These are phyloP conservation scores for Rhinocladiella similis DNA, from an alignment of 2,329 filamentous ascomycete species.

Conservation along the genomic window DNA sequence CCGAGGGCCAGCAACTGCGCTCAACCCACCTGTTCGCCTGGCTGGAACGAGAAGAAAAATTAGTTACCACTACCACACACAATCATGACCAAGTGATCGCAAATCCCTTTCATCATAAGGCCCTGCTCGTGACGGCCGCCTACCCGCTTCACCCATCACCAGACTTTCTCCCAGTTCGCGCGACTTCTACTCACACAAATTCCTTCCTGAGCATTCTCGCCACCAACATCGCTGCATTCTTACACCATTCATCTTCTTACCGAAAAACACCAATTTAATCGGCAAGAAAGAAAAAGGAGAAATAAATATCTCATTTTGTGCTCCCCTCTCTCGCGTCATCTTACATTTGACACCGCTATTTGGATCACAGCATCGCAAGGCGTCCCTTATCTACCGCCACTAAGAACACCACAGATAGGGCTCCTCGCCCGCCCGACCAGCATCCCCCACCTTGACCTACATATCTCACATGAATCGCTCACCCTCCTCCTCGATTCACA, in stretches of 20 bases:
- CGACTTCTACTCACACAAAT: background rate
- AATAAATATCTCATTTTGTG: slow-evolving; percentile 1
- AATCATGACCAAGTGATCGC: slow-evolving; percentile 6
- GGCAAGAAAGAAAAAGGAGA: slow-evolving; percentile 1
- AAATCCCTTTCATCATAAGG: slow-evolving; percentile 11
- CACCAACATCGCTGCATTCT: slow-evolving; percentile 2
- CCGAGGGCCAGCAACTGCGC: background rate
- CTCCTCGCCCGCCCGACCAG: slow-evolving; percentile 15
- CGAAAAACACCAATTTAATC: background rate
- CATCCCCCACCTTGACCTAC: slow-evolving; percentile 8
- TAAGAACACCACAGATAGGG: slow-evolving; percentile 22
- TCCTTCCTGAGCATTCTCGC: background rate
- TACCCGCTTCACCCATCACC: slow-evolving; percentile 2
- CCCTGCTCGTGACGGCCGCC: background rate
- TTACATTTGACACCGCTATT: background rate
- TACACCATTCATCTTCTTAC: background rate
- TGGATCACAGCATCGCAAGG: slow-evolving; percentile 8
- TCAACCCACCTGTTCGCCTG: slow-evolving; percentile 2
- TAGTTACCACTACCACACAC: background rate
- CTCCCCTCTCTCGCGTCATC: background rate
- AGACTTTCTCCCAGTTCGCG: background rate
- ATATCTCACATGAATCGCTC: slow-evolving; percentile 26
- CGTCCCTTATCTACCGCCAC: slow-evolving; percentile 26
- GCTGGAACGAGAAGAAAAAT: background rate
- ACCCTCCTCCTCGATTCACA: slow-evolving; percentile 15